Conservation (phyloP, 305 asterid species). For the Striga hermonthica region DNA sequence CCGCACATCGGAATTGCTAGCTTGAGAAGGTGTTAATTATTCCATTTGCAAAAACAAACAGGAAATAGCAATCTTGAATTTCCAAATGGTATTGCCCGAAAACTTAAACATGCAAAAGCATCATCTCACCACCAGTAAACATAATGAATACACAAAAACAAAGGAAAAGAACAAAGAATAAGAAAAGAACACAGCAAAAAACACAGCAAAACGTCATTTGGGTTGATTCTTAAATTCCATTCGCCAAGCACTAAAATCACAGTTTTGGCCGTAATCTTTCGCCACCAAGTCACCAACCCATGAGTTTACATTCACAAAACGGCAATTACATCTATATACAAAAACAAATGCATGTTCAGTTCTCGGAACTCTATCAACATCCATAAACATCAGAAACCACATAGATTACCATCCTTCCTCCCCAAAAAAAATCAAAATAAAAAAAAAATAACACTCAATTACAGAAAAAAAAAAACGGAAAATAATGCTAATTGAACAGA, state of each 20-base stretch:
- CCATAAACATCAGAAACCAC: constrained; percentile 17
- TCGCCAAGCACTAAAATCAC: not conserved
- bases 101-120: constrained; percentile 15
- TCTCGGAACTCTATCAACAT: constrained; percentile 18
- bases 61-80: not conserved
- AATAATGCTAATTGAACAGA: not conserved
- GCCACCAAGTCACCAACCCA: constrained; percentile 21
- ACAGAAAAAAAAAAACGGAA: not conserved
- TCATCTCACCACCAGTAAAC: not conserved
- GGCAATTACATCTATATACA: not conserved
- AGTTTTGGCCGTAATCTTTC: not conserved
- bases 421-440: too few species aligned
- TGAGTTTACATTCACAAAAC: constrained; percentile 16
- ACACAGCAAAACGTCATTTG: not conserved
- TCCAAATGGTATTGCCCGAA: constrained; percentile 1
- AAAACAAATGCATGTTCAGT: constrained; percentile 30
- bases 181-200: not conserved
- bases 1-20: constrained; percentile 9
- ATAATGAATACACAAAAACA: not conserved
- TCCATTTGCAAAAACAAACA: not conserved
- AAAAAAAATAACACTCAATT: not conserved
- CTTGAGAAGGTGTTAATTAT: not conserved
- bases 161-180: too few species aligned
- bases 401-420: not conserved
- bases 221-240: not conserved